Evolutionary conservation across 805 yeast genomes (phyloP), one percentile per base, ranked within the genome.

Genomic region (Saturnispora mendoncae): DNA sequence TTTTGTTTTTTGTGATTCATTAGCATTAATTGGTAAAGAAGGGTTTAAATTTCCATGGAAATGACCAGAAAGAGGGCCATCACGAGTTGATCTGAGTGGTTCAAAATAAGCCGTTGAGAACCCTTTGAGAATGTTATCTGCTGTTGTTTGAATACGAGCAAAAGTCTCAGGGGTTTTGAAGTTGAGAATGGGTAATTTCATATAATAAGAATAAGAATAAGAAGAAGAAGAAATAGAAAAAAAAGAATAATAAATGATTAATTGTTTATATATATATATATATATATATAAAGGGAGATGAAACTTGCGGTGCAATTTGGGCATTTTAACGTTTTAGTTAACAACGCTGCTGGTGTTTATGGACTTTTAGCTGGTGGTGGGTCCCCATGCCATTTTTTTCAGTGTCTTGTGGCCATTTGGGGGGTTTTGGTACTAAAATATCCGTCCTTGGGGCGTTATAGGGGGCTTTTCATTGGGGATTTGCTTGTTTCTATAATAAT

Each of bases 61-160:
- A 45, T 73, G 71, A 1, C 80, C 94, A 45, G 67, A 68, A 51
- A 60, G 42, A 49, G 66, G 50, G 53, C 73, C 46, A 51, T 62
- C 46, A 46, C 43, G 33, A 1, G 38, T 20, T 6, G 48, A 46
- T 67, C 75, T 37, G 74, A 63, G 50, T 65, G 66, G 38, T 67
- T 90, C 34, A 29, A 60, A 51, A 24, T 53, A 44, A 1, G 49
- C 62, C 4, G 84, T 76, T 32, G 88, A 79, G 59, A 65, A 84
- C 0, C 95, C 95, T 1, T 90, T 90, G 39, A 84, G 65, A 19
- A 34, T 28, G 51, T 75, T 70, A 60, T 84, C 95, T 32, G 83
- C 70, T 40, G 92, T 67, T 1, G 78, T 70, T 46, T 82, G 60
- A 15, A 83, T 60, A 25, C 69, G 65, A 8, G 65, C 58, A 32